phyloP scores from a whole-genome alignment of 306 rosid genomes.

The Ziziphus jujuba region DNA sequence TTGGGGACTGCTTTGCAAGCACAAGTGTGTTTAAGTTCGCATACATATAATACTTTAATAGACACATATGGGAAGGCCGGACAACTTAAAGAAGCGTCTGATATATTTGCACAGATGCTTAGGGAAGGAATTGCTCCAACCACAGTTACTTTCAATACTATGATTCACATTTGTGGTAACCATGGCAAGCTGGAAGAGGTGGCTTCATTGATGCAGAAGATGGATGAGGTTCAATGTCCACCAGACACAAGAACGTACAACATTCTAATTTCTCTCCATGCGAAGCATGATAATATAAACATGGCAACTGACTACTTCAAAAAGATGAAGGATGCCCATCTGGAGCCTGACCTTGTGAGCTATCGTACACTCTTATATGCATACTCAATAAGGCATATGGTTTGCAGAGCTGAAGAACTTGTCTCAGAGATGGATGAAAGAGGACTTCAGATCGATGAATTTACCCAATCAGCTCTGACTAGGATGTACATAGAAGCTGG shows the following conservation, averaged over 20 bases:
- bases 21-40: conserved; percentile 47
- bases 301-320: conserved; percentile 55
- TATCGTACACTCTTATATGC: conserved; percentile 71
- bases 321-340: conserved; percentile 53
- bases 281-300: conserved; percentile 52
- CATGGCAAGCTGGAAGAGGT: conserved; percentile 54
- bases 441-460: conserved; percentile 69
- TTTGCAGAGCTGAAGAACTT: conserved; percentile 56
- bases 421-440: conserved; percentile 64
- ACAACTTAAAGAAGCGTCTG: conserved; percentile 54
- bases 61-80: conserved; percentile 78
- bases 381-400: conserved; percentile 73
- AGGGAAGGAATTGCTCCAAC: conserved; percentile 73
- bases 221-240: conserved; percentile 63
- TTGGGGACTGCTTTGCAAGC: conserved; percentile 18
- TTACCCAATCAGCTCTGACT: conserved; percentile 72
- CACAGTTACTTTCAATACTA: conserved; percentile 73
- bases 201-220: conserved; percentile 50
- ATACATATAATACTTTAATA: conserved; percentile 63
- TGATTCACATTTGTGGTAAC: conserved; percentile 80
- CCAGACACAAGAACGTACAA: conserved; percentile 76
- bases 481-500: conserved; percentile 70
- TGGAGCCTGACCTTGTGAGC: conserved; percentile 46
- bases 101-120: conserved; percentile 73
- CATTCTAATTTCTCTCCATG: conserved; percentile 59